These are phyloP conservation scores for Yarrowia sp. DNA, from an alignment of 805 yeast species.

Conservation along the genomic window DNA sequence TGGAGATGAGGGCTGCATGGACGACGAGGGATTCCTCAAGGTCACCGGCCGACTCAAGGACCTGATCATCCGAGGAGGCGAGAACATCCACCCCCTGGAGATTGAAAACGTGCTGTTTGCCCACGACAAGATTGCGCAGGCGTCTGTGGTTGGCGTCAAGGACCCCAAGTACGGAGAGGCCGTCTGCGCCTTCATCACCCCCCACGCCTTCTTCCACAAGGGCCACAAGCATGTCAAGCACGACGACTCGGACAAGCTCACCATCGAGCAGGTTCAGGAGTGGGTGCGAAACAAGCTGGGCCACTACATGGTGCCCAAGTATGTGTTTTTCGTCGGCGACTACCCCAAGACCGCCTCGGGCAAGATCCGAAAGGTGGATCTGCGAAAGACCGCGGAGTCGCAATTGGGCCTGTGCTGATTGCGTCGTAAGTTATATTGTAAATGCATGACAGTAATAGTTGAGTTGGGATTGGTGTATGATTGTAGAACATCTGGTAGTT, in stretches of 20 bases:
- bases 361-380: slow-evolving; percentile 38
- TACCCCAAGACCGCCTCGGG: slow-evolving; percentile 39
- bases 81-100: slow-evolving; percentile 38
- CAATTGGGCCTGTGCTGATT: slow-evolving; percentile 8
- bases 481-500: too few relatives aligned
- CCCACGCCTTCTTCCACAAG: slow-evolving; percentile 25
- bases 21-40: slow-evolving; percentile 34
- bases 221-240: slow-evolving; percentile 24
- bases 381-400: slow-evolving; percentile 31
- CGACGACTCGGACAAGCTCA: slow-evolving; percentile 26
- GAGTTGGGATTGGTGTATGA: too few relatives aligned
- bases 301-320: slow-evolving; percentile 37
- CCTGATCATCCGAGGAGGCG: slow-evolving; percentile 39
- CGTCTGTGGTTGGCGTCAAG: slow-evolving; percentile 37
- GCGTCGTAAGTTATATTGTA: background rate
- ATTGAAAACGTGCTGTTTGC: slow-evolving; percentile 36
- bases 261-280: slow-evolving; percentile 30
- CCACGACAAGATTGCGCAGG: slow-evolving; percentile 35
- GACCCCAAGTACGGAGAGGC: slow-evolving; percentile 37
- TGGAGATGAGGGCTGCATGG: slow-evolving; percentile 38
- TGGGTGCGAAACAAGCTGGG: slow-evolving; percentile 34
- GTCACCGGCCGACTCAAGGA: slow-evolving; percentile 40
- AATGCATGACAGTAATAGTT: background rate
- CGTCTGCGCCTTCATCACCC: slow-evolving; percentile 35
- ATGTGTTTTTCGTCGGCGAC: slow-evolving; percentile 33